phyloP scores from a whole-genome alignment of 164 flowering plant genomes.

The Cinnamomum micranthum region DNA sequence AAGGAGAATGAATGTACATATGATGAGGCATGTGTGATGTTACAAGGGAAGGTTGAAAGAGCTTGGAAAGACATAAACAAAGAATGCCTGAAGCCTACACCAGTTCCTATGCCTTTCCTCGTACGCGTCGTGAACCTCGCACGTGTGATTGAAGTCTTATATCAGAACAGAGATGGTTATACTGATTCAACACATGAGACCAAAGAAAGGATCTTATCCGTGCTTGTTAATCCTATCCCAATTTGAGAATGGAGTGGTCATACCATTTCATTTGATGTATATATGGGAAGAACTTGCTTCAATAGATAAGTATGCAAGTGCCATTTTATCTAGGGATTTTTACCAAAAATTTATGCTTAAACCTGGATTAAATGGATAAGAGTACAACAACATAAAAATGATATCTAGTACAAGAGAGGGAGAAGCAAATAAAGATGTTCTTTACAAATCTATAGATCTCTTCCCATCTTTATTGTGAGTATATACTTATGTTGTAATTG shows the following conservation, averaged over 20 bases:
- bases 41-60: background rate
- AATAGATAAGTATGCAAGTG: no score
- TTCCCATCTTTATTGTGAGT: no score
- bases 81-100: background rate
- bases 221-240: background rate
- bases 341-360: no score
- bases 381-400: no score
- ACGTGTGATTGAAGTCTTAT: background rate
- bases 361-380: no score
- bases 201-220: background rate
- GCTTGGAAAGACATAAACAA: conserved; percentile 1
- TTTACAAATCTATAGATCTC: no score
- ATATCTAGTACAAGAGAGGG: no score
- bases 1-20: background rate
- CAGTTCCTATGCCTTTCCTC: background rate
- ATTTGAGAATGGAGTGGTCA: background rate
- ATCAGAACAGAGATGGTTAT: background rate
- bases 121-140: background rate
- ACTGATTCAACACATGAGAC: background rate
- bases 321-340: no score
- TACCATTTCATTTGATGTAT: no score
- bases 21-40: background rate
- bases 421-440: no score
- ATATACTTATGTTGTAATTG: no score
- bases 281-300: no score